Conservation (phyloP, 1,139 yeast genomes). For the Debaryomyces udenii region DNA sequence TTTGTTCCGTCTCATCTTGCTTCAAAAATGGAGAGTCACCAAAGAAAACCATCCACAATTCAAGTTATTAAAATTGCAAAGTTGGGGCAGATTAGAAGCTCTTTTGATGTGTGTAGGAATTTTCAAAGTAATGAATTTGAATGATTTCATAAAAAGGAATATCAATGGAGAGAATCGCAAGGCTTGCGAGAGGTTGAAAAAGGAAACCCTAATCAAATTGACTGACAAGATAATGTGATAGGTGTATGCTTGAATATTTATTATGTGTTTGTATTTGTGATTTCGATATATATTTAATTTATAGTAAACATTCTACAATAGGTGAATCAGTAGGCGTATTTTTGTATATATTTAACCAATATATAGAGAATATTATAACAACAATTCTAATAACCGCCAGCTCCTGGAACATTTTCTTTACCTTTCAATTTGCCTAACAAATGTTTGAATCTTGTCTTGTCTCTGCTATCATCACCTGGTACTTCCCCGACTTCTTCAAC, state of each 20-base stretch:
- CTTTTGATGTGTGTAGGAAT: conserved; percentile 41
- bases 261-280: conserved; percentile 9
- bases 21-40: conserved; percentile 47
- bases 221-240: conserved; percentile 27
- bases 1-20: conserved; percentile 36
- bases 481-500: conserved; percentile 48
- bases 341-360: neutral
- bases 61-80: conserved; percentile 23
- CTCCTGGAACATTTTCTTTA: conserved; percentile 73
- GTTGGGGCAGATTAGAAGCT: conserved; percentile 43
- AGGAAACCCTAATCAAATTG: conserved; percentile 23
- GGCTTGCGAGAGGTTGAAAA: conserved; percentile 21
- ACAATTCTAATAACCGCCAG: conserved; percentile 32
- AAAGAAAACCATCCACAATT: conserved; percentile 45
- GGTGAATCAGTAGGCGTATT: neutral
- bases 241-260: too few relatives aligned
- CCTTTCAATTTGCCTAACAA: conserved; percentile 66
- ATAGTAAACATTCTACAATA: too few relatives aligned
- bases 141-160: conserved; percentile 31
- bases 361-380: too few relatives aligned
- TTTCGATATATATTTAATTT: conserved; percentile 5
- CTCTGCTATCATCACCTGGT: conserved; percentile 52
- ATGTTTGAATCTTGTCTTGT: conserved; percentile 73
- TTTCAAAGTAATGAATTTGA: conserved; percentile 44
- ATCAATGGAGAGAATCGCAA: conserved; percentile 11